Conservation (phyloP, 1,284 basidiomycete genomes). For the Trichosporon asahii region DNA sequence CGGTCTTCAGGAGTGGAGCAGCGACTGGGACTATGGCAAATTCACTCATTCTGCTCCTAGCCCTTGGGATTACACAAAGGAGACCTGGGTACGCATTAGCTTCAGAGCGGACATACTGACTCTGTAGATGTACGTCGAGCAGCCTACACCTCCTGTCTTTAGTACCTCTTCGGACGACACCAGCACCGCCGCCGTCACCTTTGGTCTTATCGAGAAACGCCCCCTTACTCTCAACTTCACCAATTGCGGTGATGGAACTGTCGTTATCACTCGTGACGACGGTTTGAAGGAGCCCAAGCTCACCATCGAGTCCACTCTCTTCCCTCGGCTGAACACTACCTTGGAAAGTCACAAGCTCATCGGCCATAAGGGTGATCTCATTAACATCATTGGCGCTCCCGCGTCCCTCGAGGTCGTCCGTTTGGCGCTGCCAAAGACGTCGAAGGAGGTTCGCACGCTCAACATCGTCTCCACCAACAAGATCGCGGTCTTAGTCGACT, state of each 20-base stretch:
- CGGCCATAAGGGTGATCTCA: background rate
- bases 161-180: background rate
- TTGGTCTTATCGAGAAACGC: background rate
- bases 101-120: background rate
- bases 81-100: background rate
- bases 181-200: background rate
- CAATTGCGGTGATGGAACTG: slow-evolving; percentile 17
- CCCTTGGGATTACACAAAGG: background rate
- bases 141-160: background rate
- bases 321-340: slow-evolving; percentile 8
- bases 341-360: background rate
- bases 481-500: slow-evolving; percentile 23
- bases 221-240: slow-evolving; percentile 21
- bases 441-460: slow-evolving; percentile 20
- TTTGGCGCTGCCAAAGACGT: slow-evolving; percentile 24
- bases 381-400: background rate
- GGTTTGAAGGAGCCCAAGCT: slow-evolving; percentile 17
- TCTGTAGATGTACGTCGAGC: background rate
- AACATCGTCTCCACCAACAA: slow-evolving; percentile 18
- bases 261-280: slow-evolving; percentile 28
- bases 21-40: background rate
- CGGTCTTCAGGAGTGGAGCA: background rate
- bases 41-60: background rate
- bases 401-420: slow-evolving; percentile 24
- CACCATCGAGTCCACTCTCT: slow-evolving; percentile 29